Evolutionary conservation across 2,329 filamentous ascomycete species (phyloP), one percentile per base, ranked within the genome.

Genomic region (Colletotrichum sojae): DNA sequence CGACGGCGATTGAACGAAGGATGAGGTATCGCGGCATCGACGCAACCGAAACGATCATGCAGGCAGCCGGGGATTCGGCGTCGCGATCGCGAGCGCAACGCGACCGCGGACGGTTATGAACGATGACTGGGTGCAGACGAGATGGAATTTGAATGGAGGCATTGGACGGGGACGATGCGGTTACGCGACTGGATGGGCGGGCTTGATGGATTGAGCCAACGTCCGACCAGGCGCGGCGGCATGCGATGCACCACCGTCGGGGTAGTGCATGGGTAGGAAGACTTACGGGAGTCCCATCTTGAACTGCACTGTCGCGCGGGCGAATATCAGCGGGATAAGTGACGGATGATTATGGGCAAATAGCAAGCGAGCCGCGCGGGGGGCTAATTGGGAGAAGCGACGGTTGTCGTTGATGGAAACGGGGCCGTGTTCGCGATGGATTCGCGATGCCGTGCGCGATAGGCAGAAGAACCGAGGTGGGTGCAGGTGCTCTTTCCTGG

Each of bases 221-320:
- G 57, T 67, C 51, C 61, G 54, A 43, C 61, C 55, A 66, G 52
- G 58, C 65, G 45, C 61, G 53, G 57, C 48, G 61, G 58, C 66
- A 63, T 63, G 58, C n/a, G 46, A 63, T 46, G 61, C 61, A 65
- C 61, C 62, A 60, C 59, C 56, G 49, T n/a, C 55, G 31, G 54
- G 45, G 20, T 40, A 59, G 49, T n/a, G 18, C 16, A 18, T 18
- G 62, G 55, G 20, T 60, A 43, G 45, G 27, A 51, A 43, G 56
- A 83, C 83, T 83, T 82, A 85, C 83, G 83, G 83, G 58, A 84
- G 83, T 75, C 83, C 83, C 83, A 85, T 85, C 58, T 52, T 75
- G 73, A 67, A 18, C 12, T n/a, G 15, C 13, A 18, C 15, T 63
- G 45, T 45, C 25, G 62, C 55, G 56, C 62, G 49, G 39, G 12